phyloP scores from a whole-genome alignment of 768 basidiomycete species.

The Mycena alexandri region DNA sequence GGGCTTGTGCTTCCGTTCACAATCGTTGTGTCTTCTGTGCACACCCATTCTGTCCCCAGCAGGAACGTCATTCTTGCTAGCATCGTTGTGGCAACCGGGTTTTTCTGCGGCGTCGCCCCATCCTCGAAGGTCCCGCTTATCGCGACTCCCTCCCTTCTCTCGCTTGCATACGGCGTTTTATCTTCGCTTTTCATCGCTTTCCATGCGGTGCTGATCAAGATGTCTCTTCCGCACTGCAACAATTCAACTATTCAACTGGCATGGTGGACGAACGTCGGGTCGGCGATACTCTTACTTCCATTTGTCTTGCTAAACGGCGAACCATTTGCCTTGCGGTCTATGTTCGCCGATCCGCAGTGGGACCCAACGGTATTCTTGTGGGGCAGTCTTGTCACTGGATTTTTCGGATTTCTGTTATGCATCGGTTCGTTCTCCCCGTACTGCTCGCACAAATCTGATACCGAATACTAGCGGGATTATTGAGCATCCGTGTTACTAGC shows the following conservation, averaged over 20 bases:
- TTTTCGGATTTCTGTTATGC: slow-evolving; percentile 87
- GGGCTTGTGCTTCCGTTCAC: slow-evolving; percentile 89
- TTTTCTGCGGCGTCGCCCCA: slow-evolving; percentile 81
- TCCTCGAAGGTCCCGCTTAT: slow-evolving; percentile 56
- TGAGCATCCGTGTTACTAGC: slow-evolving; percentile 86
- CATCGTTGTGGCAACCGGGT: slow-evolving; percentile 73
- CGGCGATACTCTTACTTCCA: slow-evolving; percentile 73
- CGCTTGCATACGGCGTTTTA: slow-evolving; percentile 76
- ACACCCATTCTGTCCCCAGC: slow-evolving; percentile 68
- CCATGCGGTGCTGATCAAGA: slow-evolving; percentile 82
- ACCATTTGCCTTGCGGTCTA: slow-evolving; percentile 52
- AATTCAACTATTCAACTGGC: slow-evolving; percentile 81
- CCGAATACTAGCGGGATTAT: slow-evolving; percentile 60
- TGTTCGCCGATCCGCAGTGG: slow-evolving; percentile 59
- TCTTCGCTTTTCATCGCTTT: slow-evolving; percentile 83
- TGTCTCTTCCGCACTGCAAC: slow-evolving; percentile 73
- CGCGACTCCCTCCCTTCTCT: slow-evolving; percentile 64
- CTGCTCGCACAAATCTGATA: neutral
- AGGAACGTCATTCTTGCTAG: slow-evolving; percentile 69
- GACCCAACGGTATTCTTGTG: slow-evolving; percentile 67
- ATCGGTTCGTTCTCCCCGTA: slow-evolving; percentile 51
- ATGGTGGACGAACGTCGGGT: slow-evolving; percentile 84
- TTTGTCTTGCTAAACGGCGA: slow-evolving; percentile 73
- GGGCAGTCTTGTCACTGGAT: slow-evolving; percentile 77
- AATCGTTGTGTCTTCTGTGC: slow-evolving; percentile 75